Percentiles rank a stretch among this genome's conserved stretches.
phyloP scores from a whole-genome alignment of 495 filamentous ascomycete genomes.

The Annulohypoxylon maeteangense region DNA sequence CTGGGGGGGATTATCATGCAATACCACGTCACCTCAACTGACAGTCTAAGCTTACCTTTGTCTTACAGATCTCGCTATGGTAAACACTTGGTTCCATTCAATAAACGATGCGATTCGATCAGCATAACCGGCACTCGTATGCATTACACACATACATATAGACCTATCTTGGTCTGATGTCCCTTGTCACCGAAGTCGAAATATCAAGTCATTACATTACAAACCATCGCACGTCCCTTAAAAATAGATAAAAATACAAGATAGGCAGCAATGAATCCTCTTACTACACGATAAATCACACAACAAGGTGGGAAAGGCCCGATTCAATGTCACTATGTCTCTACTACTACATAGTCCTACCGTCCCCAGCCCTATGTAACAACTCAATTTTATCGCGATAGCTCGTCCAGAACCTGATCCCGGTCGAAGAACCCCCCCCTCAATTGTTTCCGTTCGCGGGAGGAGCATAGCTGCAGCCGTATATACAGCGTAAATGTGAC shows the following conservation, averaged over 20 bases:
- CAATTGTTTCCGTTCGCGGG: conserved; percentile 27
- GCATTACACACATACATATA: not conserved
- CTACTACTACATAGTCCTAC: not conserved
- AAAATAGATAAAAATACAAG: not conserved
- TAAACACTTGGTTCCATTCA: not conserved
- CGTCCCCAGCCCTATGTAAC: not conserved
- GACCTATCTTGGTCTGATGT: not conserved
- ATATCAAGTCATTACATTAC: not conserved
- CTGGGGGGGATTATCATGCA: not conserved
- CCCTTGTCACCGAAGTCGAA: not conserved
- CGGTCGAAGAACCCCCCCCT: not conserved
- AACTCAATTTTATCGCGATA: not conserved
- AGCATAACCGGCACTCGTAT: not conserved
- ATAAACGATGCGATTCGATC: conserved; percentile 9
- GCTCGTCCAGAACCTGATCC: not conserved
- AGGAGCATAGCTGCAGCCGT: conserved; percentile 15
- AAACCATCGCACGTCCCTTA: not conserved
- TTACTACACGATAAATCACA: not conserved
- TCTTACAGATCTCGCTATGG: not conserved
- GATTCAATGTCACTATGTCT: conserved; percentile 10
- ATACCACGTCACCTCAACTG: conserved; percentile 21
- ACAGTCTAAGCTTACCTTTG: conserved; percentile 3
- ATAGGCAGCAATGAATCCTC: conserved; percentile 12
- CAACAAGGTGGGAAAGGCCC: conserved; percentile 30
- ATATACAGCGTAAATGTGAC: conserved; percentile 1